Conservation (phyloP, 768 basidiomycete species). For the Mycena epipterygia region DNA sequence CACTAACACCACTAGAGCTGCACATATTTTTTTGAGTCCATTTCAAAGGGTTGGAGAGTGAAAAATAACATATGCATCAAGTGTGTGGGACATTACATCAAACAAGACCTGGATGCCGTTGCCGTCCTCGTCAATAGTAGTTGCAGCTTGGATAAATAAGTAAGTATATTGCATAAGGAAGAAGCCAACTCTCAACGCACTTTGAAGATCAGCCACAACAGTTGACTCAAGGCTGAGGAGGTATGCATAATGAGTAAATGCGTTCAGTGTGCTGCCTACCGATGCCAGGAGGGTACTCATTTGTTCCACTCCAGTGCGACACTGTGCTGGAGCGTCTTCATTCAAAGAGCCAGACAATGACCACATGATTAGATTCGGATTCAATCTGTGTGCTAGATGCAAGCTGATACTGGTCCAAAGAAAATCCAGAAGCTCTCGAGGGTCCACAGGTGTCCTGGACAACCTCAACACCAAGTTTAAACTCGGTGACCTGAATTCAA, state of each 20-base stretch:
- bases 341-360: slow-evolving; percentile 3
- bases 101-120: too few relatives aligned
- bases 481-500: background rate
- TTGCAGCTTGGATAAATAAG: background rate
- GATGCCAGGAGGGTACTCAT: slow-evolving; percentile 19
- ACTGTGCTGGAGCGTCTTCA: background rate
- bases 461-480: slow-evolving; percentile 4
- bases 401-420: too few relatives aligned
- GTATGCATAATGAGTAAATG: too few relatives aligned
- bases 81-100: background rate
- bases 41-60: background rate
- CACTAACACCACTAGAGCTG: background rate
- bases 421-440: too few relatives aligned
- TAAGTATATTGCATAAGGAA: background rate
- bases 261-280: background rate
- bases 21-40: background rate
- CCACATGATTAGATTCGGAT: background rate
- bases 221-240: slow-evolving; percentile 1
- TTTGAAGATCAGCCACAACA: background rate
- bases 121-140: background rate
- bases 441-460: background rate
- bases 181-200: too few relatives aligned
- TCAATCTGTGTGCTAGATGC: too few relatives aligned
- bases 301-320: slow-evolving; percentile 19
- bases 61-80: background rate